Base-by-base conservation (phyloP, 2,329 filamentous ascomycete genomes). In the Bisporella sp. region DNA sequence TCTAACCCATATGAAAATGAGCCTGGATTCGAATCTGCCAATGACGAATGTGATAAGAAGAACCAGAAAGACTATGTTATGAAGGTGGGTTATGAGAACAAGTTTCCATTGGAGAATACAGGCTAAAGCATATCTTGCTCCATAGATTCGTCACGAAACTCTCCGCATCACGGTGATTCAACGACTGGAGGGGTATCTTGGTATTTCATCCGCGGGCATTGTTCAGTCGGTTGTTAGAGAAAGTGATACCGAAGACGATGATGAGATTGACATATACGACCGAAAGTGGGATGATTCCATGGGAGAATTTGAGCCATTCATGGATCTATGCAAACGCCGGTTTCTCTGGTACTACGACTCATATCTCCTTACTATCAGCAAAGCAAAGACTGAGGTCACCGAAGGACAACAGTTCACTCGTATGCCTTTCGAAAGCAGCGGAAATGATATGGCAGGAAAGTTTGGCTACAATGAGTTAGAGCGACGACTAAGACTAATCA, bases 271-370 rank as follows among this genome's bases (percentile, higher is more conserved):
- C 7, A 5, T 30, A 6, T 30, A 28, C 30, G 42, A 45, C 8
- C 30, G 31, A 31, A 54, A 57, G 7, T 46, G 47, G 9, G 68
- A 80, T 11, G 81, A 85, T 40, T 65, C 68, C 0, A 68, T 63
- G 6, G 63, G 79, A 1, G 76, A 80, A 0, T 95, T 89, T 66
- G 87, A 95, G 58, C 89, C 90, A 0, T 97, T 97, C 71, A 85
- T 83, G 58, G 92, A 97, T 62, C 74, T 96, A 5, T 88, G 86
- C 75, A 97, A 97, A 69, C 83, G 87, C 37, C 82, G 91, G 1
- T 96, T 97, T 64, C 73, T 97, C 11, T 97, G 93, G 93, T 97
- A 97, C 69, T 95, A 88, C 66, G 87, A 95, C 58, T 87, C 87
- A 3, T 97, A 97, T 63, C 72, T 93, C 28, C 72, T 77, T 4